Evolutionary conservation across 2,329 filamentous ascomycete genomes (phyloP).

Genomic region (Aspergillus floridensis): DNA sequence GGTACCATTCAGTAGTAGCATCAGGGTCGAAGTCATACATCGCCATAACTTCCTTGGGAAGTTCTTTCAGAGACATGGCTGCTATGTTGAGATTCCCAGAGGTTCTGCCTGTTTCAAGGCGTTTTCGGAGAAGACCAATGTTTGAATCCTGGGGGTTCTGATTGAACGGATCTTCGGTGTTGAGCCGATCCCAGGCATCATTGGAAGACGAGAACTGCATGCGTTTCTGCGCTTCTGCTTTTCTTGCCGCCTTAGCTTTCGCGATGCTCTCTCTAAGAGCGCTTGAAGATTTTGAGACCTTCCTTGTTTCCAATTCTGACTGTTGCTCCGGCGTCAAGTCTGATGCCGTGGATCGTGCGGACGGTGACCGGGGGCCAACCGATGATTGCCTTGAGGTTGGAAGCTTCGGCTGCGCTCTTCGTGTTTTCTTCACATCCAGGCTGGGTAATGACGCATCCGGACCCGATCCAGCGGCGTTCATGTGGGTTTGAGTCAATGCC

Average conservation of each 20-base stretch:
- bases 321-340: conserved; percentile 32
- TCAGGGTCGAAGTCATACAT: conserved; percentile 84
- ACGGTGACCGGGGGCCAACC: conserved; percentile 30
- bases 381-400: conserved; percentile 32
- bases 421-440: conserved; percentile 40
- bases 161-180: conserved; percentile 52
- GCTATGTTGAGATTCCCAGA: conserved; percentile 86
- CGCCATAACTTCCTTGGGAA: conserved; percentile 77
- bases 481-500: conserved; percentile 55
- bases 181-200: conserved; percentile 50
- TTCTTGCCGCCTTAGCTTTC: conserved; percentile 80
- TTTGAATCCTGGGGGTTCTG: conserved; percentile 58
- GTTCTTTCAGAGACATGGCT: conserved; percentile 72
- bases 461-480: conserved; percentile 51
- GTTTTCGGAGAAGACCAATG: conserved; percentile 68
- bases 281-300: conserved; percentile 66
- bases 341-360: conserved; percentile 28
- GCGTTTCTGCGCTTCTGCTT: conserved; percentile 46
- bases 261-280: conserved; percentile 88
- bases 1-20: conserved; percentile 72
- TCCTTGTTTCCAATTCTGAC: conserved; percentile 38
- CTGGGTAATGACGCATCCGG: conserved; percentile 31
- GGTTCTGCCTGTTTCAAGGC: conserved; percentile 68
- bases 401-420: conserved; percentile 33
- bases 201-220: conserved; percentile 15